Evolutionary conservation across 768 basidiomycete species (phyloP).

Genomic region (Suillus decipiens): DNA sequence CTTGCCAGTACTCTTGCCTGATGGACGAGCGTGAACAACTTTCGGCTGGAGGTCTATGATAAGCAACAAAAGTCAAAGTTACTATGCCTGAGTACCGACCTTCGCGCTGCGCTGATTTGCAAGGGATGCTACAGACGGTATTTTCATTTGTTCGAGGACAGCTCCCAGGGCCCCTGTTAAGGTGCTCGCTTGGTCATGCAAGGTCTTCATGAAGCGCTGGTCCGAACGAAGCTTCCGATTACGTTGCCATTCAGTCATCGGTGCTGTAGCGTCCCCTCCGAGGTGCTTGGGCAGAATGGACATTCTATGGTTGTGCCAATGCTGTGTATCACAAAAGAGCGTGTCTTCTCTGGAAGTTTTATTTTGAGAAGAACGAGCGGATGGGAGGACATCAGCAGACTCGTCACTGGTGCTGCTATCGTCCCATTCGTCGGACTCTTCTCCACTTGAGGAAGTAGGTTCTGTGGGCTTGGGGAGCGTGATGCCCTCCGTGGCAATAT

Average conservation of each 20-base stretch:
- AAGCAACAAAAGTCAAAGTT: background rate
- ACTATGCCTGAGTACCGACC: slow-evolving; percentile 8
- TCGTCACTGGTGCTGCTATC: slow-evolving; percentile 19
- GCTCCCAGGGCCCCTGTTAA: slow-evolving; percentile 64
- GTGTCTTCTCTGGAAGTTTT: slow-evolving; percentile 38
- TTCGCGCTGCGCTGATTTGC: slow-evolving; percentile 16
- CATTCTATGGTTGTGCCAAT: slow-evolving; percentile 59
- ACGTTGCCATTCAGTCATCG: slow-evolving; percentile 37
- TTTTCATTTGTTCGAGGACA: slow-evolving; percentile 53
- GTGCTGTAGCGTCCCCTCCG: slow-evolving; percentile 44
- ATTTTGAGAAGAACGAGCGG: background rate
- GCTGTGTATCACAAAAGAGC: slow-evolving; percentile 50
- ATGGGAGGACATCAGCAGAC: slow-evolving; percentile 13
- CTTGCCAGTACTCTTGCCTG: slow-evolving; percentile 31
- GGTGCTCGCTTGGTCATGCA: slow-evolving; percentile 62
- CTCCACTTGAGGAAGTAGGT: background rate
- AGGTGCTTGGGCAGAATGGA: slow-evolving; percentile 55
- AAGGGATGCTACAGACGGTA: slow-evolving; percentile 40
- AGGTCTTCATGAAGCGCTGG: slow-evolving; percentile 58
- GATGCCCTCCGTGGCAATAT: slow-evolving; percentile 13
- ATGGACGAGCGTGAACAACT: slow-evolving; percentile 16
- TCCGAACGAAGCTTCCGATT: slow-evolving; percentile 40
- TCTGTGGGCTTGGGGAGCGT: slow-evolving; percentile 10
- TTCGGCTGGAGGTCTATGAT: slow-evolving; percentile 15
- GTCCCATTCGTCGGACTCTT: slow-evolving; percentile 21